Evolutionary conservation across 2,329 filamentous ascomycete species (phyloP).

Genomic region (Clarireedia homoeocarpa): DNA sequence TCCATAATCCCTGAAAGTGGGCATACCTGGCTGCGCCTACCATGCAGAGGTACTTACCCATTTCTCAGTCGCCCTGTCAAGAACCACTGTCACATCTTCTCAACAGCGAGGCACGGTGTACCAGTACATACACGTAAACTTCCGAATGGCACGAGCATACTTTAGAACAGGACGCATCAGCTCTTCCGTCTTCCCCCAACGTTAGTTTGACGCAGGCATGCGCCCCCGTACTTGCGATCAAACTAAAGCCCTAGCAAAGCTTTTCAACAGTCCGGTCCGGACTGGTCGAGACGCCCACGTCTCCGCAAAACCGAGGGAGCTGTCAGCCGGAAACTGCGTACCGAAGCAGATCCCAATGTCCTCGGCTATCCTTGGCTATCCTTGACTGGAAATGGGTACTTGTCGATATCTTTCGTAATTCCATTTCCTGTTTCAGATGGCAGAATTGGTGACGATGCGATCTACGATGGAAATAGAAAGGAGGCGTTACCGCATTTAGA

Average conservation of each 20-base stretch:
- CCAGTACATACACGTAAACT: too few species aligned
- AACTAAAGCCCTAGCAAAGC: too few species aligned
- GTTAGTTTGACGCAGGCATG: too few species aligned
- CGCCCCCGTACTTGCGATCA: too few species aligned
- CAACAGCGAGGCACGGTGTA: too few species aligned
- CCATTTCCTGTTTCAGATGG: constrained; percentile 1
- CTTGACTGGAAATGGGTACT: neutral
- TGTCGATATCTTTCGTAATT: neutral
- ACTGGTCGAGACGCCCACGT: neutral
- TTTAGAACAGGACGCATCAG: too few species aligned
- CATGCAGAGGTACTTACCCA: neutral
- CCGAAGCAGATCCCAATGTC: constrained; percentile 4
- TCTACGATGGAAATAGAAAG: neutral
- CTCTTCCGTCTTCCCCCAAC: too few species aligned
- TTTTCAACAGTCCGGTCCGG: neutral
- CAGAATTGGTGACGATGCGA: neutral
- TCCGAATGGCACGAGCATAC: too few species aligned
- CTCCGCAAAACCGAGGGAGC: neutral
- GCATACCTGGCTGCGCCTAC: neutral
- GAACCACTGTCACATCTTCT: neutral
- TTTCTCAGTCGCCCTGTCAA: neutral
- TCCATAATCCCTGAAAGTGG: neutral
- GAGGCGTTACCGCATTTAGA: neutral
- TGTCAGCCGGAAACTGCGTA: neutral
- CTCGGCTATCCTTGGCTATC: neutral